A percentile compares a stretch with the other conserved stretches of the same genome.
Evolutionary conservation across 768 basidiomycete species (phyloP).

Genomic region (Daedalea quercina): DNA sequence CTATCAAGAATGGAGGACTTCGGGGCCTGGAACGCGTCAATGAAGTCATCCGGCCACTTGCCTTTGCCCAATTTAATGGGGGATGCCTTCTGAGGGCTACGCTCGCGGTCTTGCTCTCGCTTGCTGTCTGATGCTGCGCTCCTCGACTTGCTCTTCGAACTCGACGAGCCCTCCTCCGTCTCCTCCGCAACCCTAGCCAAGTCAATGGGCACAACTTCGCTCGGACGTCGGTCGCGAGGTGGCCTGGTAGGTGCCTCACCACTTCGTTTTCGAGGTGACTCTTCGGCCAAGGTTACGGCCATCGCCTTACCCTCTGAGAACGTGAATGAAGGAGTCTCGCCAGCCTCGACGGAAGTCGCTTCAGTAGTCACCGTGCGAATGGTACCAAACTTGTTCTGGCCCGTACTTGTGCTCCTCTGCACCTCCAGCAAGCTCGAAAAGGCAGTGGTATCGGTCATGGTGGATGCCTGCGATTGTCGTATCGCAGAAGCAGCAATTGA

Average conservation of each 20-base stretch:
- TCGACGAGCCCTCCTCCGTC: slow-evolving; percentile 48
- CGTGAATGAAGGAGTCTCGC: slow-evolving; percentile 58
- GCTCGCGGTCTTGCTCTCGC: slow-evolving; percentile 17
- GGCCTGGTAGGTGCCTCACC: slow-evolving; percentile 13
- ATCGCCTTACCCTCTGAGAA: slow-evolving; percentile 58
- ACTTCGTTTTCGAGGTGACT: slow-evolving; percentile 30
- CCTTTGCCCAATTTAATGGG: slow-evolving; percentile 62
- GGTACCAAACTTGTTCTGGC: slow-evolving; percentile 63
- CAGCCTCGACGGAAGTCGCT: slow-evolving; percentile 50
- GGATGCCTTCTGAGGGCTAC: slow-evolving; percentile 22
- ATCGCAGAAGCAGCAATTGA: slow-evolving; percentile 25
- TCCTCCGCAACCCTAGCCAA: slow-evolving; percentile 68
- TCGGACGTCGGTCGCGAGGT: slow-evolving; percentile 52
- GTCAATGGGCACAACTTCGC: slow-evolving; percentile 56
- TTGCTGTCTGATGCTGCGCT: slow-evolving; percentile 8
- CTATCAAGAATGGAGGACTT: slow-evolving; percentile 14
- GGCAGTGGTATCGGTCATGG: slow-evolving; percentile 46
- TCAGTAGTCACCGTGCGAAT: slow-evolving; percentile 81
- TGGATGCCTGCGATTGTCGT: slow-evolving; percentile 60
- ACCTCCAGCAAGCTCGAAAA: slow-evolving; percentile 55
- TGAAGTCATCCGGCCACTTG: slow-evolving; percentile 80
- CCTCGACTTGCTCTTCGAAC: slow-evolving; percentile 26
- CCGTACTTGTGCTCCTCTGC: slow-evolving; percentile 32
- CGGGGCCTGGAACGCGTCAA: slow-evolving; percentile 41
- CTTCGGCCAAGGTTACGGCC: slow-evolving; percentile 42